These are phyloP conservation scores for Borovskyia barvae DNA, from an alignment of 208 protist species.

Conservation along the genomic window DNA sequence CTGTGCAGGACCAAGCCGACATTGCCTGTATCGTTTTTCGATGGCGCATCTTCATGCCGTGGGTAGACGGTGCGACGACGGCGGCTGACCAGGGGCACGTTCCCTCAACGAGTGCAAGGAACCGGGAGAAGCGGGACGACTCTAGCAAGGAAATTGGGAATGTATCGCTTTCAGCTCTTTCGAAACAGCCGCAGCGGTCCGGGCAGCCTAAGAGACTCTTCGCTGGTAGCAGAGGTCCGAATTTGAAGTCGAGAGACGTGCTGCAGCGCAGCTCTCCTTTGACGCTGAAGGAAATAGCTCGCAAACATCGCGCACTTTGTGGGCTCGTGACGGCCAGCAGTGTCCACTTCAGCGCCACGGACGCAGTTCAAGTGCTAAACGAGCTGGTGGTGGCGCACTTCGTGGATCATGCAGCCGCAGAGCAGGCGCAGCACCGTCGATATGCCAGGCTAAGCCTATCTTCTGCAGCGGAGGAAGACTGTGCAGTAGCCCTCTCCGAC, in stretches of 20 bases:
- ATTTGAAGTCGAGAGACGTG: constrained; percentile 10
- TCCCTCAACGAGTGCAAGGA: background rate
- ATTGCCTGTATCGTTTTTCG: constrained; percentile 25
- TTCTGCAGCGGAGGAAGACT: background rate
- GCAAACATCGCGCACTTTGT: constrained; percentile 30
- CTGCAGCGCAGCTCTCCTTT: constrained; percentile 8
- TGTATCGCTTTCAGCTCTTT: too few relatives aligned
- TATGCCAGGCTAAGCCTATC: too few relatives aligned
- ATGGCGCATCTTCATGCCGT: constrained; percentile 12
- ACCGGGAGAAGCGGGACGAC: background rate
- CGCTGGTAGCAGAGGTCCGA: too few relatives aligned
- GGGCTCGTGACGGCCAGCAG: constrained; percentile 21
- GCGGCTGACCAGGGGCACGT: background rate
- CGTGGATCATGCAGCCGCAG: constrained; percentile 1
- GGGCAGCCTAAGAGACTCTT: too few relatives aligned
- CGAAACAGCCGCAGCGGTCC: too few relatives aligned
- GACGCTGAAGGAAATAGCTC: constrained; percentile 11
- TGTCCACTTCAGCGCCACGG: constrained; percentile 27
- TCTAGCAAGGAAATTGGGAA: too few relatives aligned
- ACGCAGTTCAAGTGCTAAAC: constrained; percentile 48
- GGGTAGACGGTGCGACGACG: background rate
- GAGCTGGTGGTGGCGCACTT: constrained; percentile 32
- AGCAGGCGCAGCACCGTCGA: constrained; percentile 1
- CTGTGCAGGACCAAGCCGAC: constrained; percentile 35
- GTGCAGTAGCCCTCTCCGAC: background rate